Conservation (phyloP, 352 stramenopile genomes). For the Globisporangium ultimum region DNA sequence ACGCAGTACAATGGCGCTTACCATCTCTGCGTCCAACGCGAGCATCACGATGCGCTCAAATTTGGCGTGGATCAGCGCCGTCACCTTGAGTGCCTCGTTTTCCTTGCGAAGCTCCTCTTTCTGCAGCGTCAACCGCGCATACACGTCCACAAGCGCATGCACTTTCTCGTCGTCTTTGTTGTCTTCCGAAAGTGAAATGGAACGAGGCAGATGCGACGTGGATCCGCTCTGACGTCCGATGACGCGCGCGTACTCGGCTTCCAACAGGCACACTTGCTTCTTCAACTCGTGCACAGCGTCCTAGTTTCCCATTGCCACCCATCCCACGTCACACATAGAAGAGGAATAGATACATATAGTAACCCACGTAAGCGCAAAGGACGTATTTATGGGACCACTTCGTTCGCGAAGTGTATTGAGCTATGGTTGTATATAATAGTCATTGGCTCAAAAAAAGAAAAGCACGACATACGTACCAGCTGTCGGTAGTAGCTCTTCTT, state of each 20-base stretch:
- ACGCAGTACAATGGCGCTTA: not conserved
- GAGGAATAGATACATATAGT: not conserved
- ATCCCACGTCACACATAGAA: not conserved
- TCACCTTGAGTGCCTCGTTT: slow-evolving; percentile 39
- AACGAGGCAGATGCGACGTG: too few relatives aligned
- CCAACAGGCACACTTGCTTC: slow-evolving; percentile 22
- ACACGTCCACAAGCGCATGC: slow-evolving; percentile 27
- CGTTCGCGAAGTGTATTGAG: too few relatives aligned
- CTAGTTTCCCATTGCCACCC: slow-evolving; percentile 10
- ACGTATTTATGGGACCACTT: too few relatives aligned
- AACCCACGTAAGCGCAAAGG: not conserved
- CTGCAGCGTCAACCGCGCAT: slow-evolving; percentile 42
- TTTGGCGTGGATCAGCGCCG: slow-evolving; percentile 28
- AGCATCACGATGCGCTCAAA: slow-evolving; percentile 38
- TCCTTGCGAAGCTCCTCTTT: slow-evolving; percentile 45
- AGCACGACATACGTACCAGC: slow-evolving; percentile 19
- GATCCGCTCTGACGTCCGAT: slow-evolving; percentile 1
- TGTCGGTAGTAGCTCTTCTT: slow-evolving; percentile 43
- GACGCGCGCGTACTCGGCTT: slow-evolving; percentile 10
- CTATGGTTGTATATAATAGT: too few relatives aligned
- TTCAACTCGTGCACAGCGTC: slow-evolving; percentile 26
- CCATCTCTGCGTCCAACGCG: slow-evolving; percentile 20
- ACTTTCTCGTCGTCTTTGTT: not conserved
- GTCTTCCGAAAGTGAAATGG: not conserved
- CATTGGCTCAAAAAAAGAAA: not conserved